Base-by-base conservation (phyloP, 2,329 filamentous ascomycete genomes). In the Alternaria hordeiaustralica region DNA sequence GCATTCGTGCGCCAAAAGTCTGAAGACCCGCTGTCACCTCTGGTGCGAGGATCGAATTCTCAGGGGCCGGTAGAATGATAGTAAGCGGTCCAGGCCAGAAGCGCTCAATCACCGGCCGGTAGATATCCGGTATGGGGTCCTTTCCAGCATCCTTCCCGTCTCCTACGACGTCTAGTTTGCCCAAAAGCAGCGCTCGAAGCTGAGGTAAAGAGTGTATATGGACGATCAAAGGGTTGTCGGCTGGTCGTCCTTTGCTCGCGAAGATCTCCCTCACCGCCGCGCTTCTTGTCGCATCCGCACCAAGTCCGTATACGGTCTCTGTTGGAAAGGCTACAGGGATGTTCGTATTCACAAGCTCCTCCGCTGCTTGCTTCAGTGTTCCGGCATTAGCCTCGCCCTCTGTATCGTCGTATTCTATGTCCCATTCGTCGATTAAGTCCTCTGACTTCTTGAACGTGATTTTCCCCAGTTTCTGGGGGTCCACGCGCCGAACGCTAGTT, bases 71-170 rank as follows among this genome's bases (percentile, higher is more conserved):
- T 7, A 99, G 85, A 47, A 99, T 86, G 66, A 99, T 94, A 0
- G 96, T 99, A 57, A 99, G 81, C 1, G 96, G 94, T 0, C 96
- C 96, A 0, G 96, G 96, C 96, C 96, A 99, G 84, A 97, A 99
- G 46, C 85, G 86, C 60, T 88, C 82, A 60, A 98, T 93, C 21
- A 99, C 82, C 1, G 92, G 84, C 61, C 85, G 85, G 81, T 99
- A 99, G 72, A 94, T 91, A 1, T 83, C 78, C 0, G 94, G 94
- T 45, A 97, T 87, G 0, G 82, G 80, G 59, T 85, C 83, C 25
- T 23, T 20, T 3, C 43, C 66, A 51, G 23, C 49, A 20, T 60
- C 36, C 23, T 57, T 47, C 25, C 46, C 47, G 36, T 36, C 59
- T 18, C 43, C 59, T 5, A 30, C 23, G 1, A 11, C 13, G 26